Evolutionary conservation across 176 grass and related monocot species (phyloP), one percentile per base, ranked within the genome.

Genomic region (Oryza rufipogon): DNA sequence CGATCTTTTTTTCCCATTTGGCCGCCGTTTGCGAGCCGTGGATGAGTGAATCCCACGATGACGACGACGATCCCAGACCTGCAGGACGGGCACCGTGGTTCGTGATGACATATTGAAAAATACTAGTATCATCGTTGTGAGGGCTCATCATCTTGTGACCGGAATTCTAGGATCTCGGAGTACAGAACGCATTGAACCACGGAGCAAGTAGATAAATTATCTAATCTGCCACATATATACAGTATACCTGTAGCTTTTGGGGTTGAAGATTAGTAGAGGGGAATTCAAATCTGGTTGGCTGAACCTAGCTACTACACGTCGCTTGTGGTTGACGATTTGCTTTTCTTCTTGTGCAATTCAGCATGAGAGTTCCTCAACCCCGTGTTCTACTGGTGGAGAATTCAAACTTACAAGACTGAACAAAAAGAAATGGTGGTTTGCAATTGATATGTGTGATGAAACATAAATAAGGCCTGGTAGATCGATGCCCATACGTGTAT

Each of bases 121-220:
- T 58, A 49, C 26, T 4, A 13, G 13, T 49, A n/a, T 58, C 68
- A 46, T 20, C 25, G 11, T 23, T 47, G 60, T 28, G 12, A 14
- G 22, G 5, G 26, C 45, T 75, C 52, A 10, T 33, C 54, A 9
- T 34, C 67, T 36, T 45, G 56, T 83, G 45, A 54, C 79, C 84
- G 68, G 19, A 60, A 78, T 72, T 79, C 60, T 49, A 61, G 88
- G 83, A 90, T 86, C 88, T 78, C 13, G 38, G 36, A 42, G 26
- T 23, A 47, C 20, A 80, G 4, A 16, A 25, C 8, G 3, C 26
- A 56, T 83, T 73, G 9, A 68, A 48, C 20, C 16, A 13, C 16
- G 13, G 47, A 34, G 14, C 61, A 76, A 20, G 9, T 16, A 64
- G 10, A 52, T 9, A 5, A 7, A 11, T 14, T 77, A 77, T 60